These are phyloP conservation scores for Melampsora larici-populina DNA, from an alignment of 1,284 basidiomycete species.

Conservation along the genomic window DNA sequence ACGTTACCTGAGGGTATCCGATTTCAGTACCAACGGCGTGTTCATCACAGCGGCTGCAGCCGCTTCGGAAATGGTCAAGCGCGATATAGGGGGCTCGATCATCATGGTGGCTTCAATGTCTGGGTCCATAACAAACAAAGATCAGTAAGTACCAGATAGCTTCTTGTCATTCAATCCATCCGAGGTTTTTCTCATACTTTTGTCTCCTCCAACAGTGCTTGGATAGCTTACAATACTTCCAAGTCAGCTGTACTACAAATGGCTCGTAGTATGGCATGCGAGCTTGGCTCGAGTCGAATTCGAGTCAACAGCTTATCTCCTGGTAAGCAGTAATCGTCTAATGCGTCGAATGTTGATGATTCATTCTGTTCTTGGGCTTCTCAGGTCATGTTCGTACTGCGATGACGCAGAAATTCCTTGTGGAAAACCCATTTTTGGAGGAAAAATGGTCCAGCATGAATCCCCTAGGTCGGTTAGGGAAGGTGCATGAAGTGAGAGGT, in stretches of 20 bases:
- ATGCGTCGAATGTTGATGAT: constrained; percentile 43
- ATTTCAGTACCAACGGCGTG: constrained; percentile 71
- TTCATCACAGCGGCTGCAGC: constrained; percentile 74
- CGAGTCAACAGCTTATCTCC: constrained; percentile 73
- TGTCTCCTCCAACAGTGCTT: constrained; percentile 56
- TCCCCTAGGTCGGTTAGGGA: constrained; percentile 70
- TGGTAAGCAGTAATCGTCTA: constrained; percentile 53
- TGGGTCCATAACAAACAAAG: constrained; percentile 75
- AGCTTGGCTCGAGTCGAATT: constrained; percentile 68
- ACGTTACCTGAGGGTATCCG: neutral
- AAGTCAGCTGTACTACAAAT: constrained; percentile 79
- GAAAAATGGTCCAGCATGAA: constrained; percentile 71
- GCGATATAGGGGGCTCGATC: constrained; percentile 71
- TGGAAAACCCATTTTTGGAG: constrained; percentile 66
- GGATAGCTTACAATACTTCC: constrained; percentile 74
- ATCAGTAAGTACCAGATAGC: constrained; percentile 53
- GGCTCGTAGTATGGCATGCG: constrained; percentile 76
- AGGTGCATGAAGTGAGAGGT: constrained; percentile 73
- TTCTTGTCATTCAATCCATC: neutral
- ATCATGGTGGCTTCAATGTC: constrained; percentile 82
- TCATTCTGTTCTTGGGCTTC: constrained; percentile 44
- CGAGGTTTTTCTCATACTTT: neutral
- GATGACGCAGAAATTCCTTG: constrained; percentile 74
- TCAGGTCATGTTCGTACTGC: constrained; percentile 57
- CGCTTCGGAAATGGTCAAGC: constrained; percentile 69